Evolutionary conservation across 1,139 yeast genomes (phyloP).

Genomic region (Scheffersomyces stambukii): DNA sequence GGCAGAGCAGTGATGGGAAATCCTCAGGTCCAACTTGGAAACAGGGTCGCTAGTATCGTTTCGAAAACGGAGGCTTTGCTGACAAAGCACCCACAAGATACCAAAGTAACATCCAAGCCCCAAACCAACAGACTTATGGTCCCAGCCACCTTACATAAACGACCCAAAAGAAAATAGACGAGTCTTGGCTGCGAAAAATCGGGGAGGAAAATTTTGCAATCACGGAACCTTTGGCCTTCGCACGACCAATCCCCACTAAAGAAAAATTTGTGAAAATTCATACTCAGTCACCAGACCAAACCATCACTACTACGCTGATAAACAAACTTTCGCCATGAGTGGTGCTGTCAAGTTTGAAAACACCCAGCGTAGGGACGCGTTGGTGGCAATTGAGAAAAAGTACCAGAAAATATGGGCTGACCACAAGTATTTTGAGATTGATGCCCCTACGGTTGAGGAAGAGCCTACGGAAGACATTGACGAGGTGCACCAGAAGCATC

Average conservation of each 20-base stretch:
- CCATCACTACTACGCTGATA: constrained; percentile 1
- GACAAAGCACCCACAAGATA: no score
- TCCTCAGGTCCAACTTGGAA: constrained; percentile 7
- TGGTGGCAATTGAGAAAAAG: constrained; percentile 84
- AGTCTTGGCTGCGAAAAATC: no score
- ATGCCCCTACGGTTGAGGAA: constrained; percentile 78
- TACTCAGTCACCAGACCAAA: constrained; percentile 1
- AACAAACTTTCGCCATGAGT: constrained; percentile 26
- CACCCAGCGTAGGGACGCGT: constrained; percentile 90
- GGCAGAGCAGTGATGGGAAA: constrained; percentile 52
- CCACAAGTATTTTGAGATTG: constrained; percentile 76
- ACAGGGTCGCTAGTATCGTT: constrained; percentile 3
- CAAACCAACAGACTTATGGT: no score
- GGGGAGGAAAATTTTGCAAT: no score
- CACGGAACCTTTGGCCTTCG: no score
- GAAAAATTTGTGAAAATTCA: constrained; percentile 1
- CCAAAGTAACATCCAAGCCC: no score
- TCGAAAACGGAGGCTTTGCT: constrained; percentile 5
- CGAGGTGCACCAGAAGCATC: constrained; percentile 71
- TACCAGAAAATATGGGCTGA: constrained; percentile 87
- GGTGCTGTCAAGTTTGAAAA: constrained; percentile 42
- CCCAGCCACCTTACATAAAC: no score
- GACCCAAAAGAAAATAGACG: no score
- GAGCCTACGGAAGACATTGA: constrained; percentile 58
- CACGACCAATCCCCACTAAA: not conserved